These are phyloP conservation scores for Termitomyces sp. DNA, from an alignment of 1,284 basidiomycete species.

Conservation along the genomic window DNA sequence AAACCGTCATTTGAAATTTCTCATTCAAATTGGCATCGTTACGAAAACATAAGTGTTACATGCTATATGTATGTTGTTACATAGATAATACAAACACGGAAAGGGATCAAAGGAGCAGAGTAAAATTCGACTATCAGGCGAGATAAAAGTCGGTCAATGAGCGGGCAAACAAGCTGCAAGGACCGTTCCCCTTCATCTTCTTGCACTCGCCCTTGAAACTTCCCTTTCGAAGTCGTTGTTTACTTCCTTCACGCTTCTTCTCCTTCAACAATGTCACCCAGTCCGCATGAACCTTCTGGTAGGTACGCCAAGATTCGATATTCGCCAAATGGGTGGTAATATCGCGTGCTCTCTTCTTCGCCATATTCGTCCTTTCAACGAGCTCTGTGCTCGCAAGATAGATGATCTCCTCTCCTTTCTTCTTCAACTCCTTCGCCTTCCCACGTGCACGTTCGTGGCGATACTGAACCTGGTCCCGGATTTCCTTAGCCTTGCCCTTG, in stretches of 20 bases:
- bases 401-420: constrained; percentile 23
- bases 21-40: neutral
- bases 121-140: constrained; percentile 2
- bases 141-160: constrained; percentile 13
- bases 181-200: constrained; percentile 1
- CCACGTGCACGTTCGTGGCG: constrained; percentile 54
- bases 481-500: constrained; percentile 32
- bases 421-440: constrained; percentile 51
- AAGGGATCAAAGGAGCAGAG: neutral
- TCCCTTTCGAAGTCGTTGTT: constrained; percentile 1
- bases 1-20: too few species aligned
- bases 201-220: constrained; percentile 4
- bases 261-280: constrained; percentile 30
- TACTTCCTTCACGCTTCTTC: constrained; percentile 13
- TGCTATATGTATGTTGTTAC: neutral
- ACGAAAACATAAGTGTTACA: neutral
- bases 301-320: constrained; percentile 33
- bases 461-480: constrained; percentile 44
- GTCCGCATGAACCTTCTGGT: constrained; percentile 33
- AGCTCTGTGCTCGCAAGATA: constrained; percentile 12
- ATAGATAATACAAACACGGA: neutral
- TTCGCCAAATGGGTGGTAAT: constrained; percentile 35
- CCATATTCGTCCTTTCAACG: constrained; percentile 45
- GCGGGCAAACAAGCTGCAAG: constrained; percentile 11
- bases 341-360: constrained; percentile 37